These are phyloP conservation scores for Phyllosticta citrichinensis DNA, from an alignment of 2,329 filamentous ascomycete species.

Conservation along the genomic window DNA sequence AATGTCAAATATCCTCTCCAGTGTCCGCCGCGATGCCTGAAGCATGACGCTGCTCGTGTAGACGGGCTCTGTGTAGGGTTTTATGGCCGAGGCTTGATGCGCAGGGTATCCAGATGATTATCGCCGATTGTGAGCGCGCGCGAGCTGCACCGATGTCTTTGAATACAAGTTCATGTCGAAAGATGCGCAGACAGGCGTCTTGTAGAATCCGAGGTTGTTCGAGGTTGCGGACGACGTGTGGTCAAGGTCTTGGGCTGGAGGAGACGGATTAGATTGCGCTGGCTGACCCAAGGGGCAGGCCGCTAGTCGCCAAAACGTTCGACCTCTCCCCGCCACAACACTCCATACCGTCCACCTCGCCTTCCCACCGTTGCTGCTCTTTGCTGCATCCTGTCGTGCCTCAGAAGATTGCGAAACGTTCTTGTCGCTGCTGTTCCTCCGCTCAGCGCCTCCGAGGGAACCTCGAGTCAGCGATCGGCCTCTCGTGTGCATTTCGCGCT, in stretches of 20 bases:
- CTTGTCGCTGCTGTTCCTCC: neutral
- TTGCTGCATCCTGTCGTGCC: neutral
- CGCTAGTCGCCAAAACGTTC: neutral
- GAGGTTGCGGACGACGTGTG: neutral
- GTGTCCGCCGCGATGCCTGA: neutral
- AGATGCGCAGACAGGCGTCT: neutral
- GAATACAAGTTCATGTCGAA: neutral
- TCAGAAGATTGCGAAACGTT: neutral
- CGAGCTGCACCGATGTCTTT: neutral
- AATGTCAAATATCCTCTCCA: neutral
- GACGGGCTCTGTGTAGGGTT: neutral
- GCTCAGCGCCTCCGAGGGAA: slow-evolving; percentile 1
- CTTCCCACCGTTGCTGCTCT: neutral
- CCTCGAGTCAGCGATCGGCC: slow-evolving; percentile 3
- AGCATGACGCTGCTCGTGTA: neutral
- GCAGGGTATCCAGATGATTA: neutral
- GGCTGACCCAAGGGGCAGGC: neutral
- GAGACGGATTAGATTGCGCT: neutral
- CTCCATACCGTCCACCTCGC: neutral
- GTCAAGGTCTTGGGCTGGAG: neutral
- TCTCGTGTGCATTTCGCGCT: slow-evolving; percentile 16
- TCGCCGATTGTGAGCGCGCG: neutral
- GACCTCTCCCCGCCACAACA: neutral
- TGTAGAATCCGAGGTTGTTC: neutral
- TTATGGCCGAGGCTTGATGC: neutral